Evolutionary conservation across 2,329 filamentous ascomycete genomes (phyloP).

Genomic region (Microcyclosporella mali): DNA sequence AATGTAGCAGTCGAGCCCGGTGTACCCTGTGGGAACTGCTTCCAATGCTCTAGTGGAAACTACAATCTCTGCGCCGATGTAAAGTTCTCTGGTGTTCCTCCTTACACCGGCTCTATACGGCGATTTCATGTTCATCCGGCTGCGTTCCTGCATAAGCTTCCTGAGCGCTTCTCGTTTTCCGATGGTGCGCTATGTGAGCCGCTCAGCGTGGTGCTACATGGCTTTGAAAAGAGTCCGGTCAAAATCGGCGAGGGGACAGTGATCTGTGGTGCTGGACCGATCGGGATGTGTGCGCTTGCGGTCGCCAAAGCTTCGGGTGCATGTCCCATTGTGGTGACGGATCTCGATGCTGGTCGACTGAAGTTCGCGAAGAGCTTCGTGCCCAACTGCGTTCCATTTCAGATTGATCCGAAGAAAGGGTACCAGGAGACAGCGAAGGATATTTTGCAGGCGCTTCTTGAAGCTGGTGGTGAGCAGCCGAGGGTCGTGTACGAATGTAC

Average conservation of each 20-base stretch:
- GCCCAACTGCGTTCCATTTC: constrained; percentile 23
- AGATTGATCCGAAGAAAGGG: constrained; percentile 19
- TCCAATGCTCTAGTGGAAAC: constrained; percentile 66
- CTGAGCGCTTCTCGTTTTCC: constrained; percentile 65
- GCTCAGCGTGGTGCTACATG: constrained; percentile 43
- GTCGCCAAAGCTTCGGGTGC: constrained; percentile 60
- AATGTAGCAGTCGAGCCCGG: constrained; percentile 62
- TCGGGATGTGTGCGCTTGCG: constrained; percentile 54
- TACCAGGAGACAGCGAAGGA: constrained; percentile 22
- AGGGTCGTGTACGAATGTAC: constrained; percentile 32
- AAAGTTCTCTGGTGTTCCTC: constrained; percentile 83
- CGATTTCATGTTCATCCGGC: constrained; percentile 76
- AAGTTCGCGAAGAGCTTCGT: constrained; percentile 69
- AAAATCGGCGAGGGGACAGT: constrained; percentile 37
- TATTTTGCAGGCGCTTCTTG: constrained; percentile 20
- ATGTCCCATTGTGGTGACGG: constrained; percentile 71
- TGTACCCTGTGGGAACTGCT: constrained; percentile 55
- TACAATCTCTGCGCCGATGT: constrained; percentile 89
- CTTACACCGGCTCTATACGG: constrained; percentile 77
- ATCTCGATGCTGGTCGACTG: constrained; percentile 73
- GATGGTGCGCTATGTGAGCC: constrained; percentile 83
- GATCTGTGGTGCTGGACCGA: constrained; percentile 58
- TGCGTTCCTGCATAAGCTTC: constrained; percentile 88
- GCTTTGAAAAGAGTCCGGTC: constrained; percentile 34
- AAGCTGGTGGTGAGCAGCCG: constrained; percentile 22